A percentile compares a stretch with the other conserved stretches of the same genome.
Evolutionary conservation across 164 flowering plant species (phyloP).

Genomic region (Magnolia sinica): DNA sequence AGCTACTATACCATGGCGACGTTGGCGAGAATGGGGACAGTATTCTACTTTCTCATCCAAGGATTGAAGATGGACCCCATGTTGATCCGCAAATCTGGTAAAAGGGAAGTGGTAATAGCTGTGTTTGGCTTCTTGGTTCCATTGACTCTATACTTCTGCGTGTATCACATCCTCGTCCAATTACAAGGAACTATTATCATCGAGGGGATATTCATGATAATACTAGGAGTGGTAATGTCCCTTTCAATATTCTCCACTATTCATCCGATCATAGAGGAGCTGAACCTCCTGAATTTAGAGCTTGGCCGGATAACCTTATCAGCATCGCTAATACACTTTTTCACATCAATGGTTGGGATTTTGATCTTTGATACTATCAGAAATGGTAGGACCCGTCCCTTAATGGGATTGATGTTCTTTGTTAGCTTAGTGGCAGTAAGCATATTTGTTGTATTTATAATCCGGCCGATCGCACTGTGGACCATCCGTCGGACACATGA

Average conservation of each 20-base stretch:
- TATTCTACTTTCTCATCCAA: conserved; percentile 13
- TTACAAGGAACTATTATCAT: neutral
- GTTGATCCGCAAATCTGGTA: conserved; percentile 3
- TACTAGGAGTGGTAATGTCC: neutral
- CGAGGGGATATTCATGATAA: neutral
- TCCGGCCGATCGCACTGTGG: neutral
- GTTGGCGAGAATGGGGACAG: conserved; percentile 1
- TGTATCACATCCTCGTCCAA: neutral
- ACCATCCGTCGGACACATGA: neutral
- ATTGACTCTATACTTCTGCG: neutral
- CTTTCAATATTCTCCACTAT: conserved; percentile 1
- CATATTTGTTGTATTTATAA: neutral
- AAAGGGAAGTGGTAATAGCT: conserved; percentile 9
- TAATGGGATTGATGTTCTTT: neutral
- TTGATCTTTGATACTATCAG: conserved; percentile 3
- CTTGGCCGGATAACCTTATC: conserved; percentile 28
- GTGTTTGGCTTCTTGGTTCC: conserved; percentile 13
- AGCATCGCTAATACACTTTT: conserved; percentile 2
- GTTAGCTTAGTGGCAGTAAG: neutral
- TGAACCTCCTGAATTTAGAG: conserved; percentile 29
- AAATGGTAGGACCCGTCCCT: too few species aligned
- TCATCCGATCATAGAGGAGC: conserved; percentile 14
- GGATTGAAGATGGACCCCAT: conserved; percentile 22
- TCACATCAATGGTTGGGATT: neutral
- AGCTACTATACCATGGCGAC: neutral